Percentiles rank a stretch among this genome's conserved stretches.
These are phyloP conservation scores for Cyclostephanos invisitatus DNA, from an alignment of 108 stramenopile genomes.

Conservation along the genomic window DNA sequence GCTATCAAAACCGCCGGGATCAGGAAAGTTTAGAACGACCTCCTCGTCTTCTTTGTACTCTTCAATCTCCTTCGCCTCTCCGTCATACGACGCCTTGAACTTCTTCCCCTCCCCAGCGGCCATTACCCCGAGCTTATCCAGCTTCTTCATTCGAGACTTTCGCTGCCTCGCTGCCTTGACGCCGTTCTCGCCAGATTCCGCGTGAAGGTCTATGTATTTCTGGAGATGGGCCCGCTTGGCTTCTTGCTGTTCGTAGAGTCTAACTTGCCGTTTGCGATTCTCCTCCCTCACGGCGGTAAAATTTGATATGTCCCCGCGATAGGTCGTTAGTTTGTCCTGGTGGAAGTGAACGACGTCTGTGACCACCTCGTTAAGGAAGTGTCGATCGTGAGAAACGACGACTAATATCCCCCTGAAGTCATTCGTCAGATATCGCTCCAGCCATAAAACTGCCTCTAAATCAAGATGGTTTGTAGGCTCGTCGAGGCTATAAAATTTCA, in stretches of 20 bases:
- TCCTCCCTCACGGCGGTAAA: conserved; percentile 84
- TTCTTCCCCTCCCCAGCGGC: conserved; percentile 56
- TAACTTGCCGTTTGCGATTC: conserved; percentile 64
- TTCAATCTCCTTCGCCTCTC: conserved; percentile 71
- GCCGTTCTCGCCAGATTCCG: conserved; percentile 71
- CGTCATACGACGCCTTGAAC: conserved; percentile 66
- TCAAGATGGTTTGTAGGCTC: conserved; percentile 72
- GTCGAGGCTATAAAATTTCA: conserved; percentile 24
- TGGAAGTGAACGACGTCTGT: conserved; percentile 92
- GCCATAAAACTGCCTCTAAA: conserved; percentile 64
- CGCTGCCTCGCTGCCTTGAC: conserved; percentile 66
- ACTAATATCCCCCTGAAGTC: conserved; percentile 81
- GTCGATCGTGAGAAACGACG: conserved; percentile 91
- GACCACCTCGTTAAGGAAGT: conserved; percentile 86
- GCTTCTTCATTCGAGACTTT: conserved; percentile 75
- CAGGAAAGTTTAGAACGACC: conserved; percentile 76
- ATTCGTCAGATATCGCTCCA: conserved; percentile 83
- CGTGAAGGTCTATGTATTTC: conserved; percentile 78
- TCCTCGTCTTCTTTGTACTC: conserved; percentile 78
- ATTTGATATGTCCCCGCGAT: conserved; percentile 81
- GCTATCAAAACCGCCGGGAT: conserved; percentile 73
- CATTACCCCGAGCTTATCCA: conserved; percentile 73
- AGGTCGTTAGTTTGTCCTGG: conserved; percentile 71
- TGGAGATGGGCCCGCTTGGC: conserved; percentile 71
- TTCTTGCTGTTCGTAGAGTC: conserved; percentile 70